Evolutionary conservation across 164 flowering plant genomes (phyloP).

Genomic region (Warburgia ugandensis): DNA sequence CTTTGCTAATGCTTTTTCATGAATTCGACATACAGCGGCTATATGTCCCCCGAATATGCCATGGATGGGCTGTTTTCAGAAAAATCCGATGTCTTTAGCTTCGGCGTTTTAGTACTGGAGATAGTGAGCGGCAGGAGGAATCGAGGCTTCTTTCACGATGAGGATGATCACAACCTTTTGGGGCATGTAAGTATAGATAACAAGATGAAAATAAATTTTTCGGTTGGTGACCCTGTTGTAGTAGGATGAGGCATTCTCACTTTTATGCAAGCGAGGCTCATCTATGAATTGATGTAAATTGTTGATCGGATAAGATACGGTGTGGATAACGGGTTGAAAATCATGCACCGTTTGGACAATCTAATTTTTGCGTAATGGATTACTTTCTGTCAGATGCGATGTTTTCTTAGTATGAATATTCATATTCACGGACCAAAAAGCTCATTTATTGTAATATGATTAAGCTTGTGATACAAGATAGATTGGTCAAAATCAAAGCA

Average conservation of each 20-base stretch:
- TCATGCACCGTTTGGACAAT: too few relatives aligned
- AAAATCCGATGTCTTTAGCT: conserved; percentile 49
- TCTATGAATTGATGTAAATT: too few relatives aligned
- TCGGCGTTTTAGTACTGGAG: conserved; percentile 34
- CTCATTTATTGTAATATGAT: not conserved
- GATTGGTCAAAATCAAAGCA: too few relatives aligned
- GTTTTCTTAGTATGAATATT: not conserved
- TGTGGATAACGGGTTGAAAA: too few relatives aligned
- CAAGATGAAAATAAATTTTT: too few relatives aligned
- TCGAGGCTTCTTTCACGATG: conserved; percentile 1
- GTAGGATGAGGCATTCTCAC: not conserved
- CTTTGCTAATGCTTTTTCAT: not conserved
- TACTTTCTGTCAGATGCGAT: too few relatives aligned
- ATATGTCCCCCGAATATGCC: conserved; percentile 40
- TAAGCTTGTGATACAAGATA: too few relatives aligned
- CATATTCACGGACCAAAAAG: not conserved
- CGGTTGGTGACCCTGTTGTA: too few relatives aligned
- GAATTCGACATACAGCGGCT: conserved; percentile 20
- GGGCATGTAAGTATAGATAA: not conserved
- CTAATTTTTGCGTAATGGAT: too few relatives aligned
- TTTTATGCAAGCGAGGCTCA: too few relatives aligned
- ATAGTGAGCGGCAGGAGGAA: conserved; percentile 27
- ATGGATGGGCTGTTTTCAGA: conserved; percentile 31
- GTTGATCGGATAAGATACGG: too few relatives aligned
- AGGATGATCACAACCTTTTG: not conserved